Evolutionary conservation across 2,329 filamentous ascomycete species (phyloP).

Genomic region (Sclerotinia sclerotiorum): DNA sequence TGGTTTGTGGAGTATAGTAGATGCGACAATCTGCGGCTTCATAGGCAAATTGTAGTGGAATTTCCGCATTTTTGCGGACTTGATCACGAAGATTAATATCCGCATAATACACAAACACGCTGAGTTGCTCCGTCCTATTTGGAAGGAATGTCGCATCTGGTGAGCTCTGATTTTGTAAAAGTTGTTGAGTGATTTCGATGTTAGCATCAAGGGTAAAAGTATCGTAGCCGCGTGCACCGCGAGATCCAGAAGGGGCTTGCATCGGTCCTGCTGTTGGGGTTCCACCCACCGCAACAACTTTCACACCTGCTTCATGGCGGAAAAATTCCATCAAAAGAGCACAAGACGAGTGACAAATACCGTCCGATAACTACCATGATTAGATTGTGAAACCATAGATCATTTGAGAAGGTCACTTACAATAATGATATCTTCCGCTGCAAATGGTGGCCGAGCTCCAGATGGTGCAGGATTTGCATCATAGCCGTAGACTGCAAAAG

Average conservation of each 20-base stretch:
- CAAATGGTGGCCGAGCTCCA: constrained; percentile 40
- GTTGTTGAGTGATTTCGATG: constrained; percentile 33
- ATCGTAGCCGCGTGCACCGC: constrained; percentile 46
- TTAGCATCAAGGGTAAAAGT: constrained; percentile 33
- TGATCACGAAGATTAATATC: constrained; percentile 47
- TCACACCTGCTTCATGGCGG: constrained; percentile 53
- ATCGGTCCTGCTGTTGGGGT: constrained; percentile 49
- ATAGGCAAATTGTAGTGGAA: constrained; percentile 59
- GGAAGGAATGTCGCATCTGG: constrained; percentile 30
- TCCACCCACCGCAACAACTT: constrained; percentile 54
- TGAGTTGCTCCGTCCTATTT: constrained; percentile 27
- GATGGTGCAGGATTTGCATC: constrained; percentile 30
- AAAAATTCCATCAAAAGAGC: constrained; percentile 57
- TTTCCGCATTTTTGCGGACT: constrained; percentile 37
- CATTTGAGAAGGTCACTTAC: constrained; percentile 25
- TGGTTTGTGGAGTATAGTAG: constrained; percentile 56
- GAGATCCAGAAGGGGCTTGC: constrained; percentile 53
- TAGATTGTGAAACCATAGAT: constrained; percentile 9
- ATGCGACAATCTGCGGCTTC: constrained; percentile 60
- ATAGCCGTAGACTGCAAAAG: constrained; percentile 39
- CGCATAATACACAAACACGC: constrained; percentile 36
- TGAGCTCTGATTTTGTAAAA: constrained; percentile 25
- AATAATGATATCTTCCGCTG: constrained; percentile 45
- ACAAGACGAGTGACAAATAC: constrained; percentile 59
- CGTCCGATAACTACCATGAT: constrained; percentile 53